A percentile compares a stretch with the other conserved stretches of the same genome.
phyloP scores from a whole-genome alignment of 1,139 yeast species.

The Zygoascus meyerae region DNA sequence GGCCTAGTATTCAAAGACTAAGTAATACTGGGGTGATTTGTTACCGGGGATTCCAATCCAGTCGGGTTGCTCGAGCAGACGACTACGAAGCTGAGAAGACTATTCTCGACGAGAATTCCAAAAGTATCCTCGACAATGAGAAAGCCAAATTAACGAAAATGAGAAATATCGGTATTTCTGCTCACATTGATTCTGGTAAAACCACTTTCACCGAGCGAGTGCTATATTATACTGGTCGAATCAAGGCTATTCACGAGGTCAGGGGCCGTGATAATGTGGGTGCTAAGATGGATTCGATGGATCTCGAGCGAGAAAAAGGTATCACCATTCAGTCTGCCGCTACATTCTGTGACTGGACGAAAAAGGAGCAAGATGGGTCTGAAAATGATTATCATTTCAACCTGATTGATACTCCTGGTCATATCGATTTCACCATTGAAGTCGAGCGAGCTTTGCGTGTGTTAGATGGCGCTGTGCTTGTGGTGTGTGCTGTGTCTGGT shows the following conservation, averaged over 20 bases:
- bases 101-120: constrained; percentile 38
- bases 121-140: constrained; percentile 55
- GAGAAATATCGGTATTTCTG: constrained; percentile 96
- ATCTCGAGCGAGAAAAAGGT: constrained; percentile 94
- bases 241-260: constrained; percentile 96
- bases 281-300: constrained; percentile 98
- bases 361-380: constrained; percentile 36
- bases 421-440: constrained; percentile 96
- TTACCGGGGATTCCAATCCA: not conserved
- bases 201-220: constrained; percentile 98
- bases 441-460: constrained; percentile 97
- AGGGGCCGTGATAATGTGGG: constrained; percentile 98
- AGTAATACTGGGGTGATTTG: no score
- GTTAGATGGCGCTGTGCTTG: constrained; percentile 94
- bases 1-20: no score
- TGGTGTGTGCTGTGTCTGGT: constrained; percentile 97
- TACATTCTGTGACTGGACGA: constrained; percentile 94
- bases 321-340: constrained; percentile 98
- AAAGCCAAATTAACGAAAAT: constrained; percentile 47
- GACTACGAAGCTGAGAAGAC: constrained; percentile 32
- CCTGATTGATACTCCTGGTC: constrained; percentile 96
- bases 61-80: constrained; percentile 1
- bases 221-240: constrained; percentile 91
- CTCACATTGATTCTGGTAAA: constrained; percentile 96
- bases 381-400: constrained; percentile 73